Base-by-base conservation (phyloP, 2,329 filamentous ascomycete genomes). In the Trichoderma sp. region DNA sequence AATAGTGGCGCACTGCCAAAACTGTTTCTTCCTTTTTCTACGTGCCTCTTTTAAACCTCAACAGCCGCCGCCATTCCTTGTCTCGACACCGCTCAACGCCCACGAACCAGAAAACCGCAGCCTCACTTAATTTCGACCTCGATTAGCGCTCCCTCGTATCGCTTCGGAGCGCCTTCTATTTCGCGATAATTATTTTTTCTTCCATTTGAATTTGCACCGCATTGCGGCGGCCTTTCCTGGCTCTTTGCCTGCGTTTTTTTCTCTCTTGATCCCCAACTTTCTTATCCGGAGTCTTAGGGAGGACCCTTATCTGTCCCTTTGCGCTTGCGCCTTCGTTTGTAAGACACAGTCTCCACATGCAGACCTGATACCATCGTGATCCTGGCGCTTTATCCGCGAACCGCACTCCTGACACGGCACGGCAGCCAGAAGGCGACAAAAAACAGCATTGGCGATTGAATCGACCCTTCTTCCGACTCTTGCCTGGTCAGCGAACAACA, bases 271-370 rank as follows among this genome's bases (percentile, higher is more conserved):
- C 53, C 19, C 53, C 53, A 14, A 53, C 53, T 33, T 33, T 33
- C 27, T 57, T 21, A 16, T 29, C 55, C 60, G 43, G 29, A 13
- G 14, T 16, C 14, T 47, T 27, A 16, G 35, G 37, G 31, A 57
- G 63, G 53, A 66, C 63, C 66, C 57, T 62, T 56, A 62, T 60
- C 33, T 47, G 33, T 68, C 21, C 33, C 60, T 53, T 16, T 47
- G 27, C 27, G 27, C 33, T 40, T 52, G 33, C 60, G 24, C 19
- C 62, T 56, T 57, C 62, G 21, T 27, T 37, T 66, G 29, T 52
- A 52, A 66, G 63, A 66, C 63, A 66, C 55, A 21, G 14, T 33
- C 63, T 47, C 63, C 63, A 58, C 63, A 40, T 58, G 35, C 40
- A 40, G 58, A 40, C 63, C 63, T 55, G 47, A 66, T 37, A 19